phyloP scores from a whole-genome alignment of 2,329 filamentous ascomycete species.

The Hymenoscyphus salicellus region DNA sequence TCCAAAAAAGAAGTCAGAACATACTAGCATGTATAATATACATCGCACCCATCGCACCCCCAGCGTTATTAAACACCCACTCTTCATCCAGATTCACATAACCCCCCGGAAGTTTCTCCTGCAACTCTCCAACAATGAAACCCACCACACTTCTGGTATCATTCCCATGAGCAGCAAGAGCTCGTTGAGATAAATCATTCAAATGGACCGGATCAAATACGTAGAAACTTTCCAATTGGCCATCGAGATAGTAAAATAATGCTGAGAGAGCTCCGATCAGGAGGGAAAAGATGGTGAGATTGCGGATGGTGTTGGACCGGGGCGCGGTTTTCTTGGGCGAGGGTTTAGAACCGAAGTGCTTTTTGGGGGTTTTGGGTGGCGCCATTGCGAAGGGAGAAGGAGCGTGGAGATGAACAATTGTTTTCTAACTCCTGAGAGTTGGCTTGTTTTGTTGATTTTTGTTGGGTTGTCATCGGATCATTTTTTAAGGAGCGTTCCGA shows the following conservation, averaged over 20 bases:
- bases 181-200: constrained; percentile 64
- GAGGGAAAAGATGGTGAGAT: constrained; percentile 49
- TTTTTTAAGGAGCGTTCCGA: not conserved
- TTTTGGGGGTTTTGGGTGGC: not conserved
- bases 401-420: not conserved
- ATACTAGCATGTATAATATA: constrained; percentile 82
- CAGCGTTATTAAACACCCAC: constrained; percentile 91
- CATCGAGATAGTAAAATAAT: constrained; percentile 55
- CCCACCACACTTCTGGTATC: constrained; percentile 67
- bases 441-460: not conserved
- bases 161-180: constrained; percentile 68
- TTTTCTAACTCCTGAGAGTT: not conserved
- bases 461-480: not conserved
- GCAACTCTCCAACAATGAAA: constrained; percentile 68
- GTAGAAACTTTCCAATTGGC: constrained; percentile 59
- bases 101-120: constrained; percentile 44
- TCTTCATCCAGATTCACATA: constrained; percentile 71
- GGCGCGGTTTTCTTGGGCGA: not conserved
- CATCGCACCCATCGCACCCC: constrained; percentile 89
- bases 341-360: not conserved
- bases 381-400: not conserved
- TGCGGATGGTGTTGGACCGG: not conserved
- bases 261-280: constrained; percentile 54
- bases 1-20: constrained; percentile 34
- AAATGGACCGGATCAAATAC: constrained; percentile 70